phyloP scores from a whole-genome alignment of 2,329 filamentous ascomycete species.

The Ophiostoma ips region DNA sequence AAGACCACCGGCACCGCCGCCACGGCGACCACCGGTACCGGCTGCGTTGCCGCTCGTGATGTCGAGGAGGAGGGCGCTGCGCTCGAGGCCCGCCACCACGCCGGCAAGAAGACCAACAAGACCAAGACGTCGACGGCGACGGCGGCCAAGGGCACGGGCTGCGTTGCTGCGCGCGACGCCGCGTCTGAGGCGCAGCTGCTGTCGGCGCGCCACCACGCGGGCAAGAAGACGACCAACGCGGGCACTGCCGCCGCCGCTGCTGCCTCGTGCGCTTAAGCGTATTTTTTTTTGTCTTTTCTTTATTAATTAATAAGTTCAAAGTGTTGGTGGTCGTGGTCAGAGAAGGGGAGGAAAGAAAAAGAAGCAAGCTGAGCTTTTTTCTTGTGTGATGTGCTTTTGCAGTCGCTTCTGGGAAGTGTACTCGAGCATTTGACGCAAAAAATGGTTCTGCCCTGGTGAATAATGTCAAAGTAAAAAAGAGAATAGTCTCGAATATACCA shows the following conservation, averaged over 20 bases:
- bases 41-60: not conserved
- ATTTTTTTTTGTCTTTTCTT: not conserved
- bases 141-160: not conserved
- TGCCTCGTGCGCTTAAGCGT: not conserved
- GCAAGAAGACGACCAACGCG: not conserved
- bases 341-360: no score
- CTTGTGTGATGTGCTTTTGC: not conserved
- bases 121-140: not conserved
- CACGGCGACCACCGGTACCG: not conserved
- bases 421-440: not conserved
- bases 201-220: conserved; percentile 1
- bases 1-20: not conserved
- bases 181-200: not conserved
- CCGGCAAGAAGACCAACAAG: conserved; percentile 2
- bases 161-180: not conserved
- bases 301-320: no score
- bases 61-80: not conserved
- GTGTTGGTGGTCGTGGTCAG: not conserved
- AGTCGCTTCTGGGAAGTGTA: not conserved
- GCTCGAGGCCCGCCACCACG: conserved; percentile 4
- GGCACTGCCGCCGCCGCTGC: not conserved
- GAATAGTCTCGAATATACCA: not conserved
- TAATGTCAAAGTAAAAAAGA: not conserved
- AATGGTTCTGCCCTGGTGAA: not conserved
- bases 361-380: not conserved